These are phyloP conservation scores for Puccinellia tenuiflora DNA, from an alignment of 176 grass and related monocot species.

Conservation along the genomic window DNA sequence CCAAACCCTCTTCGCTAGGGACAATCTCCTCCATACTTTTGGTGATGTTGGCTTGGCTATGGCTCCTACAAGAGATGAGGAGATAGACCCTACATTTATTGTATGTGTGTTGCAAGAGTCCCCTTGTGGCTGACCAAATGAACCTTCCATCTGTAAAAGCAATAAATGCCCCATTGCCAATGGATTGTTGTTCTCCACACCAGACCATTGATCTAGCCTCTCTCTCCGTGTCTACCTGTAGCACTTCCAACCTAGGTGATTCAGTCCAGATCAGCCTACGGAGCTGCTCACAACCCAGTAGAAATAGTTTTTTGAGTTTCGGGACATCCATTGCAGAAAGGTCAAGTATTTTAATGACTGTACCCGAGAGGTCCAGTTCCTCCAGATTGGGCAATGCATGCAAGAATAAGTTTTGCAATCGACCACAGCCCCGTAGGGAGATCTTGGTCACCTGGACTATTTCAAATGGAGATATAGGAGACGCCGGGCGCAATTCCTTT, in stretches of 20 bases:
- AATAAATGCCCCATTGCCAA: neutral
- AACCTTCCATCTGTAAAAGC: neutral
- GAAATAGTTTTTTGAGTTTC: neutral
- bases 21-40: neutral
- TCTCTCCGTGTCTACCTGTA: neutral
- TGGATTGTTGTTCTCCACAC: neutral
- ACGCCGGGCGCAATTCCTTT: neutral
- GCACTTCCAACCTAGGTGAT: neutral
- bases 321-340: neutral
- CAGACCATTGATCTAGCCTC: neutral
- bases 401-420: neutral
- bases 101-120: accelerated
- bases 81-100: neutral
- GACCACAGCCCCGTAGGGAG: neutral
- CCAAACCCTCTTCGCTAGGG: neutral
- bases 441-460: neutral
- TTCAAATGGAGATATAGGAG: neutral
- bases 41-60: neutral
- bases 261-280: neutral
- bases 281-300: neutral
- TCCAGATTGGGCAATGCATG: neutral
- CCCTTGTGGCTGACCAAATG: neutral
- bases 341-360: neutral
- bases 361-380: neutral
- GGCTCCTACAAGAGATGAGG: neutral